Base-by-base conservation (phyloP, 139 green algal genomes). In the Micractinium conductrix region DNA sequence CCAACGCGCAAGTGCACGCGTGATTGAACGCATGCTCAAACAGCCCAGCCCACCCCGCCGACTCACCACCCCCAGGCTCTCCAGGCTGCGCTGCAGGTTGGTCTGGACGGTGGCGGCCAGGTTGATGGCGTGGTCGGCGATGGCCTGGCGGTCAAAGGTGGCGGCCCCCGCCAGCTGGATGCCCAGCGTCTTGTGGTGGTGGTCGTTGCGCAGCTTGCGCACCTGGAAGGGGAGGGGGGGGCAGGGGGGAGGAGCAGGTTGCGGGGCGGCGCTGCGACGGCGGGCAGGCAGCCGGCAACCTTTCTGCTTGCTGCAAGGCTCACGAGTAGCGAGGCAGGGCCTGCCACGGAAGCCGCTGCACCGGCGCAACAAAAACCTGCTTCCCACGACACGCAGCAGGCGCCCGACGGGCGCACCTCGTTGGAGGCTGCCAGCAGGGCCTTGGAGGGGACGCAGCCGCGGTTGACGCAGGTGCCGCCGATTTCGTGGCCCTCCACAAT, bases 391-490 rank as follows among this genome's bases (percentile, higher is more conserved):
- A 58, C 48, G 55, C 62, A 70, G 33, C 63, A 71, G n/a, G n/a
- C 5, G 30, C n/a, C n/a, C 63, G 28, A 26, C 3, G 38, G 24
- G 24, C 50, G 37, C 37, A 82, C 76, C 76, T 82, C 76, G 45
- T 97, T 98, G 21, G 96, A 95, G 6, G 98, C 97, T 55, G 97
- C 97, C 76, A 99, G 94, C 75, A 99, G 92, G 1, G 97, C 97
- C 89, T 98, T 98, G 72, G 94, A 98, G 78, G 97, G 97, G 73
- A 99, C 97, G 89, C 97, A 99, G 80, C 97, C 97, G n/a, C 97
- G 86, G 92, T 99, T 99, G 8, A 99, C 97, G 91, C 97, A 99
- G 35, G 97, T 99, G 86, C 97, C 97, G 48, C 97, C 97, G 38
- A 99, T 94, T 70, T 98, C 96, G 85, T 98, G 95, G 44, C 96